phyloP scores from a whole-genome alignment of 495 filamentous ascomycete genomes.

The Hypoxylon crocopeplum region DNA sequence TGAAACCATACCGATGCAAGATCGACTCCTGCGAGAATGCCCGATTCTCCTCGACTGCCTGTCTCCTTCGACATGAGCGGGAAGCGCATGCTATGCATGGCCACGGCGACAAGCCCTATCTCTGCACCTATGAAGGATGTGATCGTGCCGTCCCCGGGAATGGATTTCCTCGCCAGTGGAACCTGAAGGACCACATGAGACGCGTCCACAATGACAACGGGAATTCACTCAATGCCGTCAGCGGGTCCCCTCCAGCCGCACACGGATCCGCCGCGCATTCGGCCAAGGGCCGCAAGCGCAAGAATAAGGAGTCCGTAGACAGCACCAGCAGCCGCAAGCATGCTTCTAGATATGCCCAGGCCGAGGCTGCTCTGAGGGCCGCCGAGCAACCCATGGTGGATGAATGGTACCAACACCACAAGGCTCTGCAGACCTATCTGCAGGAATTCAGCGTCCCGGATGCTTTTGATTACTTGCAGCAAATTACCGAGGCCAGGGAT shows the following conservation, averaged over 20 bases:
- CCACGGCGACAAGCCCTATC: conserved; percentile 87
- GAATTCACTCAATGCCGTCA: conserved; percentile 41
- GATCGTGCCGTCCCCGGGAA: conserved; percentile 79
- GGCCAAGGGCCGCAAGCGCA: conserved; percentile 57
- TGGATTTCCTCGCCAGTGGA: conserved; percentile 93
- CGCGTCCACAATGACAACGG: conserved; percentile 84
- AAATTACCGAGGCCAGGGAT: conserved; percentile 51
- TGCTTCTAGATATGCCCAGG: conserved; percentile 41
- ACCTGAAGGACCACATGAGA: conserved; percentile 92
- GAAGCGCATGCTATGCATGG: conserved; percentile 95
- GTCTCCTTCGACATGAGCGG: conserved; percentile 91
- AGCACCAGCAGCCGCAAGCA: conserved; percentile 51
- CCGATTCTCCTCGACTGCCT: conserved; percentile 90
- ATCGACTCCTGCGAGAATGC: conserved; percentile 75
- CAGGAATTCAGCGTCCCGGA: conserved; percentile 53
- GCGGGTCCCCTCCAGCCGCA: conserved; percentile 44
- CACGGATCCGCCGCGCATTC: conserved; percentile 41
- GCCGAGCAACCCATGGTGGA: conserved; percentile 47
- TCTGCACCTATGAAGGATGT: conserved; percentile 83
- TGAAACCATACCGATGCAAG: conserved; percentile 94
- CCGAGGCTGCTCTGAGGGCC: conserved; percentile 39
- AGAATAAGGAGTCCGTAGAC: conserved; percentile 55
- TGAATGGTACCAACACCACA: conserved; percentile 57
- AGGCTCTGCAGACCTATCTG: conserved; percentile 51
- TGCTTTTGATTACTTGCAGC: conserved; percentile 51